phyloP scores from a whole-genome alignment of 257 asterid genomes.

The Penstemon newberryi region DNA sequence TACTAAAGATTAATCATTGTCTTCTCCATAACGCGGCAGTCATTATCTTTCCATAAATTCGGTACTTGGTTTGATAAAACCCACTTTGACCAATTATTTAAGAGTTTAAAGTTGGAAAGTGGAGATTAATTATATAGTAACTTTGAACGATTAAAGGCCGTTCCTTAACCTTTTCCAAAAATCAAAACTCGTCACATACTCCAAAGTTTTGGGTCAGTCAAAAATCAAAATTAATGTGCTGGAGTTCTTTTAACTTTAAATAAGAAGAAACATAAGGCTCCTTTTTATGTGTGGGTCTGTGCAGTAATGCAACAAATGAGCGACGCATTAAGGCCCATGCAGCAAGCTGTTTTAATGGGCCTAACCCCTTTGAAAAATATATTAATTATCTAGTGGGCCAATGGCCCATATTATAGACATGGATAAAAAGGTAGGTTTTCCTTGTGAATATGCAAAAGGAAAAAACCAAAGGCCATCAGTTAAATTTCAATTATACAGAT shows the following conservation, averaged over 20 bases:
- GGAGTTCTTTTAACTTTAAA: not conserved
- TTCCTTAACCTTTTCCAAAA: conserved; percentile 27
- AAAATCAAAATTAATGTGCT: conserved; percentile 33
- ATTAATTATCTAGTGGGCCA: not conserved
- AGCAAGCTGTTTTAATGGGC: not conserved
- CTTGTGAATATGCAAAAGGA: not conserved
- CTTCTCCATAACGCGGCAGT: conserved; percentile 34
- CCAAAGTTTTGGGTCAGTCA: conserved; percentile 26
- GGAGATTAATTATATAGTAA: not conserved
- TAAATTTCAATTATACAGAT: too few relatives aligned
- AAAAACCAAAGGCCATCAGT: not conserved
- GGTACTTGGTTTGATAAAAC: conserved; percentile 40
- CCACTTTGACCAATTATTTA: conserved; percentile 19
- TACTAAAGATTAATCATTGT: conserved; percentile 45
- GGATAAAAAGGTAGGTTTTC: not conserved
- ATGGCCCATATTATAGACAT: not conserved
- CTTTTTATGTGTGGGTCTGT: too few relatives aligned
- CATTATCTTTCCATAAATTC: conserved; percentile 55
- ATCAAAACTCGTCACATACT: conserved; percentile 21
- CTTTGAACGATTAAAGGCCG: conserved; percentile 23
- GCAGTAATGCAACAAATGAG: too few relatives aligned
- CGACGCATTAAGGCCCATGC: not conserved
- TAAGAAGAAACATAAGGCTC: too few relatives aligned
- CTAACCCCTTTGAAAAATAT: not conserved
- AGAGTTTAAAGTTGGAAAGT: conserved; percentile 11